These are phyloP conservation scores for Flaveria bidentis DNA, from an alignment of 129 eudicot genomes.

Conservation along the genomic window DNA sequence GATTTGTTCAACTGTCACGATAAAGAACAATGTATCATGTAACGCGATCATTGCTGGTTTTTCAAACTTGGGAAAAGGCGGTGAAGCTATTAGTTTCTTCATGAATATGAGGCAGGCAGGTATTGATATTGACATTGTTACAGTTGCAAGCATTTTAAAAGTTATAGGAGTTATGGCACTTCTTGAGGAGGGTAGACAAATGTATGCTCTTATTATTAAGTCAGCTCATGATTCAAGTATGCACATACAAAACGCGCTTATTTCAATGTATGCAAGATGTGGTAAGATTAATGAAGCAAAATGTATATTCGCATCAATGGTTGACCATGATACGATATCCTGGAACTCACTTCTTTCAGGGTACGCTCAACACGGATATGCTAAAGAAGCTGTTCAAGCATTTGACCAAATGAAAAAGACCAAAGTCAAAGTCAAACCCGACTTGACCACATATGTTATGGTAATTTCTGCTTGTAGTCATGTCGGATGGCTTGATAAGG, in stretches of 20 bases:
- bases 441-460: conserved; percentile 50
- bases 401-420: conserved; percentile 59
- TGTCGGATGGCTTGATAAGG: conserved; percentile 62
- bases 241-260: conserved; percentile 53
- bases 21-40: conserved; percentile 60
- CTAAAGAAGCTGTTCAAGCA: conserved; percentile 43
- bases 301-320: conserved; percentile 45
- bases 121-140: conserved; percentile 43
- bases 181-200: conserved; percentile 51
- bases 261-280: conserved; percentile 71
- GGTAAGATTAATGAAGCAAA: conserved; percentile 48
- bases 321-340: conserved; percentile 42
- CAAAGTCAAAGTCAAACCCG: conserved; percentile 43
- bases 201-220: conserved; percentile 49
- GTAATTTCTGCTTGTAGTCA: conserved; percentile 75
- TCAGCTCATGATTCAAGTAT: conserved; percentile 41
- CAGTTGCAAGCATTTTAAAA: conserved; percentile 51
- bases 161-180: conserved; percentile 45
- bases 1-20: conserved; percentile 41
- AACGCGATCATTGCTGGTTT: conserved; percentile 66
- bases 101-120: conserved; percentile 52
- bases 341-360: conserved; percentile 75
- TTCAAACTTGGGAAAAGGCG: conserved; percentile 47
- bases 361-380: conserved; percentile 57
- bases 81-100: conserved; percentile 49